Evolutionary conservation across 768 basidiomycete genomes (phyloP), one percentile per base, ranked within the genome.

Genomic region (Tulasnella sp.): DNA sequence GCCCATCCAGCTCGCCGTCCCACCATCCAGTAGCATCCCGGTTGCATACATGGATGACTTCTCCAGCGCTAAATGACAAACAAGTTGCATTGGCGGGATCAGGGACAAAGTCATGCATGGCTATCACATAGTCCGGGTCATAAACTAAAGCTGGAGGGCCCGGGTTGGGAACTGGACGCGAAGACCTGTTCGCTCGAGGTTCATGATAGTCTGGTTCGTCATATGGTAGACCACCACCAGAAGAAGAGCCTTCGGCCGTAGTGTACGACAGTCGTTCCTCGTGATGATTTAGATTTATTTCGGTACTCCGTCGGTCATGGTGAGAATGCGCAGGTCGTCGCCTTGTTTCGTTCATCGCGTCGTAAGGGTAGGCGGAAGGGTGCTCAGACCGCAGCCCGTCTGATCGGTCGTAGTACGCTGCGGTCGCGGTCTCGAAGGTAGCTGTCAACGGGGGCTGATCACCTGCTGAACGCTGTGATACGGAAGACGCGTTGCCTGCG

Each of bases 21-120:
- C 95, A 98, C 96, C 96, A 98, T 0, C 96, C 96, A 65, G 85
- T 88, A 2, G 77, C 62, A 73, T 97, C 91, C 64, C 84, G 79
- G 67, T 90, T 91, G 50, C 87, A 75, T n/a, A 97, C 91, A 61
- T 85, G 85, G 58, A 98, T 92, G 56, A 94, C 79, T 68, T 97
- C 88, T 3, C 95, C 94, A 0, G 89, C 86, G 44, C 80, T 80
- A 74, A 99, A 98, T 21, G 84, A 78, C 41, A 99, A 80, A 71
- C 91, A 95, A 8, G 86, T 89, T 8, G 83, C 80, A 66, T 79
- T 83, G 61, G 80, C 78, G 34, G 82, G 77, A 29, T 85, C 78
- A 26, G 88, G 86, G 23, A 73, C 68, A 67, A 92, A 98, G 70
- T 96, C 92, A 69, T 98, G 93, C 77, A 95, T 86, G 2, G 95